Evolutionary conservation across 176 grass and related monocot species (phyloP), one percentile per base, ranked within the genome.

Genomic region (Saccharum officinarum): DNA sequence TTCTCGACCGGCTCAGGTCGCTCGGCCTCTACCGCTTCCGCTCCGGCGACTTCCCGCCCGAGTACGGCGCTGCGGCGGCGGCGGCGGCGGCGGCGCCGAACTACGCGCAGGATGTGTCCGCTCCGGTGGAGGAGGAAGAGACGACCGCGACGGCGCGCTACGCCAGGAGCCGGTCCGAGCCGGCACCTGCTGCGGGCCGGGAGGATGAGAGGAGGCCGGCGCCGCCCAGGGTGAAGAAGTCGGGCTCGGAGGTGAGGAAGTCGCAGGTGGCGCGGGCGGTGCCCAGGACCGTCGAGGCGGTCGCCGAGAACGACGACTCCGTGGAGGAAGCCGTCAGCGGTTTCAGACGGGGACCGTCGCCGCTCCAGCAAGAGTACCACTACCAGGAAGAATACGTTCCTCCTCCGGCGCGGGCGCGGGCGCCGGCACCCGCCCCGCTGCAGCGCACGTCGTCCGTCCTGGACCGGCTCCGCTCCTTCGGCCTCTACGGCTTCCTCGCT

Each of bases 381-480:
- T 52, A 72, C 25, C 74, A 79, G 3, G 40, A 80, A 45, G 79
- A 90, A 38, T 85, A 89, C 64, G 78, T 89, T 0, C 65, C 86
- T 31, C 67, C 89, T 1, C 39, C 67, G 10, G 46, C 25, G 5
- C 78, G 87, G 25, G 22, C 12, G 63, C 61, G 61, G 39, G 23
- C 42, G 20, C 46, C 65, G 10, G 54, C 71, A 68, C 44, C 71
- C 4, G 44, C 44, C 1, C 70, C 87, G 83, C 77, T 87, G 3
- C 23, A 83, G 59, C 88, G 91, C 72, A 75, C 92, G 69, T 75
- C 90, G 22, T 91, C 88, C 59, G 61, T 90, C 6, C 89, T 98
- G 15, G 92, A 98, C 5, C 89, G 91, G 50, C 75, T 98, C 76
- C 91, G 91, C 26, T 98, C 92, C 10, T 31, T 98, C 20, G 62